Evolutionary conservation across 148 eudicot genomes (phyloP), one percentile per base, ranked within the genome.

Genomic region (Silene latifolia): DNA sequence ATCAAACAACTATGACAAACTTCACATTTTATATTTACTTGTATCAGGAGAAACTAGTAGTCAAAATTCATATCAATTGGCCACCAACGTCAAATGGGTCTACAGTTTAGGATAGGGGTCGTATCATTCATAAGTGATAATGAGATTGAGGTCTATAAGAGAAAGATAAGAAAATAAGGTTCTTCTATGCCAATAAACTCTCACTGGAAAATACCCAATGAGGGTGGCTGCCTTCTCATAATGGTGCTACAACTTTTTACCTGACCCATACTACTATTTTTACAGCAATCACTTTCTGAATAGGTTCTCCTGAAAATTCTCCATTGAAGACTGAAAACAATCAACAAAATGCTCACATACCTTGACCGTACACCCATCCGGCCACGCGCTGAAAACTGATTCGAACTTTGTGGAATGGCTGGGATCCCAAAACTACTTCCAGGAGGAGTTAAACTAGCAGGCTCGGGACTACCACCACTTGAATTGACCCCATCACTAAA

Each of bases 361-460:
- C 99, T 92, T 65, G 99, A 88, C 53, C 97, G 85, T 46, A 90
- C 96, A 73, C 97, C 93, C 80, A 76, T 82, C 72, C 92, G 85
- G 57, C 91, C 89, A 83, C 96, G 97, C 25, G 96, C 92, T 58
- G 97, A 92, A 79, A 87, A 95, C 74, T 95, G 93, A 74, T 92
- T 92, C 57, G 96, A 64, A 61, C 89, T 79, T 67, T 96, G 85
- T 35, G 96, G 96, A 70, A 86, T 82, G 47, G 94, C 88, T 56
- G 99, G 99, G 67, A 89, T 85, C 69, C 87, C 90, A 61, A 90
- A 65, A 86, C 83, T 82, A 76, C 86, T 85, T 71, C 84, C 89
- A 53, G 70, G 67, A 77, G 88, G 71, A 58, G 79, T 72, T 57
- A 91, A 82, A 79, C 79, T 86, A 44, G 71, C 77, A 76, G 60